Evolutionary conservation across 345 rosid species (phyloP).

Genomic region (Eucalyptus tenuipes): DNA sequence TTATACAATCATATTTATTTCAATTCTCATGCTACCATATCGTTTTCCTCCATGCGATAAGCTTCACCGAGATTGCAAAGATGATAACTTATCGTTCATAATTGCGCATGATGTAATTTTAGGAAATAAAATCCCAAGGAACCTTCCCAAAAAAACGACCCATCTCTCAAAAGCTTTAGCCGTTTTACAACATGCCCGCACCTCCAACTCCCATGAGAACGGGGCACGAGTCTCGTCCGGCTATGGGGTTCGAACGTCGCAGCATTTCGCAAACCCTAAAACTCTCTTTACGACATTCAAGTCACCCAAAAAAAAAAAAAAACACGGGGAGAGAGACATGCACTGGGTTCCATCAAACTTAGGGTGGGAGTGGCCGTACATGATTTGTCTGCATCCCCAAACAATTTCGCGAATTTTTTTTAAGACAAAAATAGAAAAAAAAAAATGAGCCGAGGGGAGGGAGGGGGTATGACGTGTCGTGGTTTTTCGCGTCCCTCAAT

Average conservation of each 20-base stretch:
- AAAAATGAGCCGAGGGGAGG: rapidly evolving
- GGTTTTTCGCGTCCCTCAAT: too few relatives aligned
- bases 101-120: background rate
- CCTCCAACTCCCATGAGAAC: background rate
- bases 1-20: background rate
- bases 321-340: background rate
- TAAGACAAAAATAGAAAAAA: background rate
- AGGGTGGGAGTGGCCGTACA: background rate
- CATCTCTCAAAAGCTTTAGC: background rate
- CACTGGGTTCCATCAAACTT: background rate
- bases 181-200: background rate
- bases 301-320: background rate
- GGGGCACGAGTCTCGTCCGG: background rate
- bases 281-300: background rate
- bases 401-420: background rate
- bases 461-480: background rate
- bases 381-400: background rate
- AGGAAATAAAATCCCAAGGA: background rate
- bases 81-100: background rate
- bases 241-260: background rate
- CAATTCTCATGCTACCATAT: background rate
- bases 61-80: rapidly evolving
- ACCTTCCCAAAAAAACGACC: background rate
- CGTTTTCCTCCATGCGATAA: background rate
- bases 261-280: background rate